A percentile compares a stretch with the other conserved stretches of the same genome.
phyloP scores from a whole-genome alignment of 2,329 filamentous ascomycete species.

The Dactylonectria macrodidyma region DNA sequence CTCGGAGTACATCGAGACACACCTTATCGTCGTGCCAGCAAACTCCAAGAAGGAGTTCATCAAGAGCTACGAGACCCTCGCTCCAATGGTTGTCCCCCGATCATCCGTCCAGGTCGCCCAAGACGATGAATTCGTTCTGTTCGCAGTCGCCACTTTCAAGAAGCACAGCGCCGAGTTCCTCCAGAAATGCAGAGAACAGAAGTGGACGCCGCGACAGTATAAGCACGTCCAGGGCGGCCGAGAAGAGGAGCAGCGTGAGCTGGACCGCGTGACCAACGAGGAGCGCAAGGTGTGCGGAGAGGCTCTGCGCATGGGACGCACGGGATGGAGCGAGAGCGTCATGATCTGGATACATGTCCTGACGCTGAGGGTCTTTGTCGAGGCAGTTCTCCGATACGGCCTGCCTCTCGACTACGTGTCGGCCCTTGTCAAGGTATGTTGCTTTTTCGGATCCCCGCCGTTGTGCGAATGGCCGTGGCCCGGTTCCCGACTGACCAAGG shows the following conservation, averaged over 20 bases:
- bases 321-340: constrained; percentile 95
- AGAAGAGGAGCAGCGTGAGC: constrained; percentile 90
- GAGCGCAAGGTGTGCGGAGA: constrained; percentile 95
- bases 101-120: constrained; percentile 85
- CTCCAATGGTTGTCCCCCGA: constrained; percentile 93
- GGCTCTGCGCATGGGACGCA: constrained; percentile 86
- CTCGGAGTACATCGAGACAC: constrained; percentile 97
- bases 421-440: constrained; percentile 84
- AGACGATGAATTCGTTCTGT: constrained; percentile 92
- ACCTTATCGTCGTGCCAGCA: constrained; percentile 90
- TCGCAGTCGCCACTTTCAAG: constrained; percentile 93
- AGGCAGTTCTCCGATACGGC: constrained; percentile 97
- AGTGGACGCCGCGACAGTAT: constrained; percentile 96
- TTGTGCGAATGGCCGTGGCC: background rate
- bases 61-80: constrained; percentile 88
- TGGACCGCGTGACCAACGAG: constrained; percentile 85
- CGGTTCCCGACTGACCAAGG: constrained; percentile 31
- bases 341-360: constrained; percentile 97
- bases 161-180: constrained; percentile 90
- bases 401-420: constrained; percentile 91
- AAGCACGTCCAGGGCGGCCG: constrained; percentile 91
- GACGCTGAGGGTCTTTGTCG: constrained; percentile 93
- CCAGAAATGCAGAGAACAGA: constrained; percentile 91
- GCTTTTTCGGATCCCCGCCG: too few relatives aligned
- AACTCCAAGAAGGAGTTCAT: constrained; percentile 89